A percentile compares a stretch with the other conserved stretches of the same genome.
phyloP scores from a whole-genome alignment of 2,329 filamentous ascomycete species.

The Chaetomiaceae sp. region DNA sequence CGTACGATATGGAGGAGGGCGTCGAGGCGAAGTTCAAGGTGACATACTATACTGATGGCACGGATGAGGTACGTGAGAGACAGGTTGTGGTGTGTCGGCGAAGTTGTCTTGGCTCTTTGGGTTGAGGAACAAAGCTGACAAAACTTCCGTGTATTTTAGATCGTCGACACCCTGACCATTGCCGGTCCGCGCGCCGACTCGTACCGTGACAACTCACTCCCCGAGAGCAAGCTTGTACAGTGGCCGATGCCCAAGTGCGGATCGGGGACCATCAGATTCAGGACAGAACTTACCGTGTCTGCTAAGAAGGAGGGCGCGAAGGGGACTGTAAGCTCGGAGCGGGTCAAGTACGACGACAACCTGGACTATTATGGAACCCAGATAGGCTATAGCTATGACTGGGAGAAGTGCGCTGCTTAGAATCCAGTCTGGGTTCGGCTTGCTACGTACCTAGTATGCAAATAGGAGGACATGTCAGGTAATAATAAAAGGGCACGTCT shows the following conservation, averaged over 20 bases:
- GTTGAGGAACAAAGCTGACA: not conserved
- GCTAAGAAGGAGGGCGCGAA: constrained; percentile 5
- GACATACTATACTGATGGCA: not conserved
- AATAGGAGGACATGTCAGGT: too few relatives aligned
- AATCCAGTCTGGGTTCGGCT: too few relatives aligned
- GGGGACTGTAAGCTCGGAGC: constrained; percentile 3
- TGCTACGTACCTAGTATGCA: too few relatives aligned
- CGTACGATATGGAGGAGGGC: constrained; percentile 5
- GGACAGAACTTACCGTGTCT: constrained; percentile 8
- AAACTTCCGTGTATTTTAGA: not conserved
- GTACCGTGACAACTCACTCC: not conserved
- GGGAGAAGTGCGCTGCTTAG: constrained; percentile 7
- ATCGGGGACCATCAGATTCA: constrained; percentile 8
- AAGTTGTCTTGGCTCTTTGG: too few relatives aligned
- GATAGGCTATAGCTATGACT: constrained; percentile 14
- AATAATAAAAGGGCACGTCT: too few relatives aligned
- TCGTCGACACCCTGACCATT: constrained; percentile 6
- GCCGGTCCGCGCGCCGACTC: not conserved
- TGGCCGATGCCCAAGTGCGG: constrained; percentile 9
- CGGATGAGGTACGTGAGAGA: not conserved
- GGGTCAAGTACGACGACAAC: not conserved
- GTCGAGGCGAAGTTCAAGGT: constrained; percentile 8
- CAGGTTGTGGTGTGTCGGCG: too few relatives aligned
- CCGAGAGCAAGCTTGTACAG: not conserved
- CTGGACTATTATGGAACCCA: constrained; percentile 4